phyloP scores from a whole-genome alignment of 2,329 filamentous ascomycete genomes.

The Epichloe bromicola region DNA sequence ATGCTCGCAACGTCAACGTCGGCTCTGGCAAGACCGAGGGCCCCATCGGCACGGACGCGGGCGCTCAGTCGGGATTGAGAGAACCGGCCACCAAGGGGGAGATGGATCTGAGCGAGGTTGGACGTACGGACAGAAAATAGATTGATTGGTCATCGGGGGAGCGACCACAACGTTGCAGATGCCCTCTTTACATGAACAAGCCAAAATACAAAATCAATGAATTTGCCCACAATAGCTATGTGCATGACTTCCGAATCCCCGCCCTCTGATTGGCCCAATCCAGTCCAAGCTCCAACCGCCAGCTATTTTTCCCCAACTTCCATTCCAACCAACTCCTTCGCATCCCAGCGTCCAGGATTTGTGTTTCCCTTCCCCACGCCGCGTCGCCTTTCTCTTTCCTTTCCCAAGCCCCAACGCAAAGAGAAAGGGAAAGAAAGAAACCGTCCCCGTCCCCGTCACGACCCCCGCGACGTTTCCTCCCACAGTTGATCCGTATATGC shows the following conservation, averaged over 20 bases:
- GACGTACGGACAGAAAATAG: constrained; percentile 25
- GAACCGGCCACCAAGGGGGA: constrained; percentile 45
- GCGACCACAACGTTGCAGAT: too few relatives aligned
- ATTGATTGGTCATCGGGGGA: too few relatives aligned
- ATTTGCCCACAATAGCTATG: too few relatives aligned
- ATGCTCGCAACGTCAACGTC: constrained; percentile 55
- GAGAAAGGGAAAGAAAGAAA: too few relatives aligned
- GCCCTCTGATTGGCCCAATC: neutral
- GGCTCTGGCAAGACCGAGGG: constrained; percentile 26
- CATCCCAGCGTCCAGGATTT: neutral
- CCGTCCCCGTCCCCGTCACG: too few relatives aligned
- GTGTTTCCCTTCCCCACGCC: too few relatives aligned
- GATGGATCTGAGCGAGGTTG: constrained; percentile 45
- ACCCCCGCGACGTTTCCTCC: neutral
- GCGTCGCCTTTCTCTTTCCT: neutral
- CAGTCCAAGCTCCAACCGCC: neutral
- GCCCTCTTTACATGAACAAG: too few relatives aligned
- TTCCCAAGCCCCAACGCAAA: neutral
- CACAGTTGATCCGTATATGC: constrained; percentile 12
- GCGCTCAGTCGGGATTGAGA: constrained; percentile 38
- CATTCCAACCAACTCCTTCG: neutral
- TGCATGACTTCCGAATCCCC: neutral
- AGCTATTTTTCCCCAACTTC: neutral
- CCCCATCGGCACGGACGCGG: constrained; percentile 36
- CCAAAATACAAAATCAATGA: too few relatives aligned